Percentiles rank a stretch among this genome's conserved stretches.
These are phyloP conservation scores for Pulveroboletus sp. DNA, from an alignment of 768 basidiomycete species.

Conservation along the genomic window DNA sequence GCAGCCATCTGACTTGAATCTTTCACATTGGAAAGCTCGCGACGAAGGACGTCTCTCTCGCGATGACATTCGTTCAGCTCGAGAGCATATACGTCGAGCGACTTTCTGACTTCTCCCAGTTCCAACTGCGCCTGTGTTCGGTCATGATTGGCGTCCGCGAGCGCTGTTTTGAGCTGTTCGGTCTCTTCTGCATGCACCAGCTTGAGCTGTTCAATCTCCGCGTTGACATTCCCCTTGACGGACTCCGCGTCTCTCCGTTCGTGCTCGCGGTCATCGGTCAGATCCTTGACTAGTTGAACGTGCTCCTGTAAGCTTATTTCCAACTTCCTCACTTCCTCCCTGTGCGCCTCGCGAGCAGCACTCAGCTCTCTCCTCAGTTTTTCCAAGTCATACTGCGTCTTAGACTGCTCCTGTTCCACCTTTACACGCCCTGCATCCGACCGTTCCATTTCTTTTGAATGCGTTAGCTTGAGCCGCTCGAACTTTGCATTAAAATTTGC, in stretches of 20 bases:
- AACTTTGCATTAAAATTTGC: constrained; percentile 16
- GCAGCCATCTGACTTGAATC: no score
- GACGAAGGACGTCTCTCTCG: constrained; percentile 17
- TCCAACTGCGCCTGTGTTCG: constrained; percentile 20
- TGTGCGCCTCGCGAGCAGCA: constrained; percentile 1
- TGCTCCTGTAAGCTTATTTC: constrained; percentile 11
- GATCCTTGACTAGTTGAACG: constrained; percentile 13
- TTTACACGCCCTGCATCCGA: neutral
- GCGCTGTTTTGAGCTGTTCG: constrained; percentile 7
- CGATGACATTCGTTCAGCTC: neutral
- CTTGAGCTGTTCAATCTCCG: constrained; percentile 23
- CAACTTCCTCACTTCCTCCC: constrained; percentile 10
- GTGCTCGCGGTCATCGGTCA: constrained; percentile 23
- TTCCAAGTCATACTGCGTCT: constrained; percentile 9
- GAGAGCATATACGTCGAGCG: constrained; percentile 15
- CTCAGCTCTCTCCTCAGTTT: constrained; percentile 12
- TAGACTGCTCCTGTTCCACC: constrained; percentile 7
- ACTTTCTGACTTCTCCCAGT: constrained; percentile 12
- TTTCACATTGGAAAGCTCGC: constrained; percentile 11
- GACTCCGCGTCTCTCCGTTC: constrained; percentile 12
- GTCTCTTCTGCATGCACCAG: constrained; percentile 8
- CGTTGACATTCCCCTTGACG: constrained; percentile 7
- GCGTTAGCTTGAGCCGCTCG: constrained; percentile 13
- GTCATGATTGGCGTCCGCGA: constrained; percentile 24
- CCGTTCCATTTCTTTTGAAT: constrained; percentile 7